Base-by-base conservation (phyloP, 1,139 yeast species). In the Saccharomyces pastorianus region DNA sequence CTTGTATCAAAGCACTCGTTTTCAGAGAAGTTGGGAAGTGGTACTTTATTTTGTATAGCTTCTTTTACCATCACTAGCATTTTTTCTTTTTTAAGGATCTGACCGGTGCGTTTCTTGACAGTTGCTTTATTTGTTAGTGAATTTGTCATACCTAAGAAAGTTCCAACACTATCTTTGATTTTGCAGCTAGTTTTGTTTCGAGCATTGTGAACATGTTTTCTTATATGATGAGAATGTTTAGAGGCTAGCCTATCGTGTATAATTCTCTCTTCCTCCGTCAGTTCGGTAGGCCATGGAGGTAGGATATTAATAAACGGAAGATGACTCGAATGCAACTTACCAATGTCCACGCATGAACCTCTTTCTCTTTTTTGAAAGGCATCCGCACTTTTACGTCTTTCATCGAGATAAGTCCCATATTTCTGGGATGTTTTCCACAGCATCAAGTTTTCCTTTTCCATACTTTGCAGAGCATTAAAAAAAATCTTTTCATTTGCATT, bases 51-150 rank as follows among this genome's bases (percentile, higher is more conserved):
- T 11, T 61, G 68, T 52, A 49, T 54, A 28, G 71, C 69, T 50
- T 59, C 64, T 66, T 78, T 83, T 14, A 84, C 78, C 69, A 83
- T 65, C 0, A 86, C 85, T 31, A 89, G 73, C 78, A 86, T 80
- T 61, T 78, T 81, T 56, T 85, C 90, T 56, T 79, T 71, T 56
- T 82, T 79, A 6, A 89, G 73, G 6, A 86, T 76, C 55, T 85
- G 87, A 1, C 95, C 95, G 11, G 44, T 20, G 26, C 25, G 23
- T 38, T 20, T 38, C 13, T 25, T 20, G 20, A 8, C 25, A 5
- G 44, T 38, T 13, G 26, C 44, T 17, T 38, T 17, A 17, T 8
- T 38, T 38, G 44, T 20, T 20, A 38, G 44, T 9, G 44, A 17
- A 20, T 13, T 17, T 11, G 44, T 38, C 25, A 20, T 20, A 23